Conservation (phyloP, 495 filamentous ascomycete species). For the Penicillium bialowiezense region DNA sequence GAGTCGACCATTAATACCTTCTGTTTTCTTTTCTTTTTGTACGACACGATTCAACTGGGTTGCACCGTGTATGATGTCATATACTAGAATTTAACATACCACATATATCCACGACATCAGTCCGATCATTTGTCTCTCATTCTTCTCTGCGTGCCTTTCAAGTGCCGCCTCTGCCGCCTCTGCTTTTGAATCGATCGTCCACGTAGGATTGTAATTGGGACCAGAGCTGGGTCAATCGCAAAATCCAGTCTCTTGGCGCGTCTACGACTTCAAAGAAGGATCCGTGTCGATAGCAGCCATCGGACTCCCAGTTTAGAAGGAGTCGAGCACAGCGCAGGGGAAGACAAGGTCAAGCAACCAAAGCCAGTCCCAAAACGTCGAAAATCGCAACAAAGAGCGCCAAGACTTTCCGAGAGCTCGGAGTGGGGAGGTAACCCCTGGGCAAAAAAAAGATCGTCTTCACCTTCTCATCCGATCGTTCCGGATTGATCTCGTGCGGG, state of each 20-base stretch:
- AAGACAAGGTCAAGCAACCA: no score
- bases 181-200: background rate
- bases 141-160: background rate
- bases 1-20: background rate
- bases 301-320: no score
- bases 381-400: background rate
- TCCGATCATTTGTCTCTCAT: background rate
- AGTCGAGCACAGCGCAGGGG: no score
- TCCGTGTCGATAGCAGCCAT: no score
- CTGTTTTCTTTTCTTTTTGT: background rate
- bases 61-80: conserved; percentile 5
- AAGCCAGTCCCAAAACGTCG: background rate
- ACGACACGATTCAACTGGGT: background rate
- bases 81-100: background rate
- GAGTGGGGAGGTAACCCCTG: conserved; percentile 6
- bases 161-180: no score
- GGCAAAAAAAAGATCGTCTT: conserved; percentile 4
- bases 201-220: background rate
- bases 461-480: background rate
- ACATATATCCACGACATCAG: background rate
- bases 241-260: background rate
- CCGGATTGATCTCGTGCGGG: background rate
- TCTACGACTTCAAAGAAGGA: no score
- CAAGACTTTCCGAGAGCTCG: conserved; percentile 6
- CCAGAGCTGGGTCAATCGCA: background rate